Base-by-base conservation (phyloP, 345 rosid species). In the Moricandia arvensis region DNA sequence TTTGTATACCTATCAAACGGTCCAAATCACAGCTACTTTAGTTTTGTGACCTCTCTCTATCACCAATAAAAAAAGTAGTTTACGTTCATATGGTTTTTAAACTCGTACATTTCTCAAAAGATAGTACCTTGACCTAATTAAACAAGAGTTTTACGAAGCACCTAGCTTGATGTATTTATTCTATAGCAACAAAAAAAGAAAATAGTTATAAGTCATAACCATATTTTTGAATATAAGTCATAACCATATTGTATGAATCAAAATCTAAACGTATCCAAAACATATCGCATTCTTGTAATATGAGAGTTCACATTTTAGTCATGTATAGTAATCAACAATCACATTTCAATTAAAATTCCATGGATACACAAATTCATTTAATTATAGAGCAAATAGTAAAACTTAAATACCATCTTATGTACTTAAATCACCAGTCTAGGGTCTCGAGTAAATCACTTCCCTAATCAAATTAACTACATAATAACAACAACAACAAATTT, bases 361-460 rank as follows among this genome's bases (percentile, higher is more conserved):
- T 70, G 75, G 38, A 63, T 38, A 62, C 64, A 63, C 60, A 63
- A 54, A 35, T 61, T 5, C 51, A 64, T 34, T 55, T 63, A 55
- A 27, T 62, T 53, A 27, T 16, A 31, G 27, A n/a, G 49, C 35
- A 49, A 29, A 65, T 0, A 47, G 55, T 72, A 24, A 72, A 2
- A 72, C 51, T 41, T 58, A 17, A 62, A 75, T 75, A 76, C 51
- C 58, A 72, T 27, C 66, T 60, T 60, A 60, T 73, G 69, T 78
- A 78, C 81, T 35, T 53, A 13, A 49, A 60, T 51, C 60, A 69
- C 8, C 38, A 68, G 37, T 59, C 79, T 16, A 51, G 31, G 3
- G 0, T 17, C 8, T 33, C 11, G 33, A 69, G 4, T 54, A 54
- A 54, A 77, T 59, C 75, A 70, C 80, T 64, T 77, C 75, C 13